phyloP scores from a whole-genome alignment of 345 rosid genomes.

The Noccaea bulbosa region DNA sequence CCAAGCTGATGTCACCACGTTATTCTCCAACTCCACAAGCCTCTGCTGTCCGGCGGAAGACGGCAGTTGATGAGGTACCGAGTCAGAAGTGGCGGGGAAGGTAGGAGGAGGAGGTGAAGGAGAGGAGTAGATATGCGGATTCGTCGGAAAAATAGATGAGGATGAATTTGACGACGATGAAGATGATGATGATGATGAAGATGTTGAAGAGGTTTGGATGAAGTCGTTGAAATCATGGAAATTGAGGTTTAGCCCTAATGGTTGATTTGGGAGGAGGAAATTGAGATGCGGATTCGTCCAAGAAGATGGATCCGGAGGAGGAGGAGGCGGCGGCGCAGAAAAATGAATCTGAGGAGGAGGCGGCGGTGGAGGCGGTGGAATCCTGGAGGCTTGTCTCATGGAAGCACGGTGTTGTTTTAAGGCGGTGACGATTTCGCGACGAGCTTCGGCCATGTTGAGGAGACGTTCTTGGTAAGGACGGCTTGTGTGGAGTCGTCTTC shows the following conservation, averaged over 20 bases:
- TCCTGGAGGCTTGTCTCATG: slow-evolving; percentile 71
- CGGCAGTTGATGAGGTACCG: slow-evolving; percentile 11
- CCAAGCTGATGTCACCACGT: slow-evolving; percentile 49
- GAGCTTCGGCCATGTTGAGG: slow-evolving; percentile 98
- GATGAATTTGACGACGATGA: slow-evolving; percentile 53
- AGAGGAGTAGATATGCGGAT: slow-evolving; percentile 31
- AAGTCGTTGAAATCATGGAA: slow-evolving; percentile 74
- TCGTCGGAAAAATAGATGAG: slow-evolving; percentile 46
- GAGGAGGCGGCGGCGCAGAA: slow-evolving; percentile 40
- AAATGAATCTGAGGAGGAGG: slow-evolving; percentile 42
- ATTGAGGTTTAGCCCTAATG: slow-evolving; percentile 81
- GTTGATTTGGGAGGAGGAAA: slow-evolving; percentile 63
- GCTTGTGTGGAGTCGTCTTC: slow-evolving; percentile 93
- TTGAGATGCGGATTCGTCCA: slow-evolving; percentile 49
- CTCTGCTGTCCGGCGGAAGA: slow-evolving; percentile 19
- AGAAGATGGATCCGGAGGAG: slow-evolving; percentile 49
- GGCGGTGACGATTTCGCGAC: slow-evolving; percentile 95
- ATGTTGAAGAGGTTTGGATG: slow-evolving; percentile 58
- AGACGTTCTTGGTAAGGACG: slow-evolving; percentile 97
- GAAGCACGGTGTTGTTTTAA: slow-evolving; percentile 91
- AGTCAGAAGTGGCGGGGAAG: slow-evolving; percentile 20
- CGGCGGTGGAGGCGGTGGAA: slow-evolving; percentile 50
- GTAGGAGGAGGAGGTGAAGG: slow-evolving; percentile 40
- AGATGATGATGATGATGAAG: slow-evolving; percentile 49
- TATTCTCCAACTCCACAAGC: slow-evolving; percentile 37